Percentiles rank a stretch among this genome's conserved stretches.
Conservation (phyloP, 2,329 filamentous ascomycete genomes). For the Pseudocercospora eumusae region DNA sequence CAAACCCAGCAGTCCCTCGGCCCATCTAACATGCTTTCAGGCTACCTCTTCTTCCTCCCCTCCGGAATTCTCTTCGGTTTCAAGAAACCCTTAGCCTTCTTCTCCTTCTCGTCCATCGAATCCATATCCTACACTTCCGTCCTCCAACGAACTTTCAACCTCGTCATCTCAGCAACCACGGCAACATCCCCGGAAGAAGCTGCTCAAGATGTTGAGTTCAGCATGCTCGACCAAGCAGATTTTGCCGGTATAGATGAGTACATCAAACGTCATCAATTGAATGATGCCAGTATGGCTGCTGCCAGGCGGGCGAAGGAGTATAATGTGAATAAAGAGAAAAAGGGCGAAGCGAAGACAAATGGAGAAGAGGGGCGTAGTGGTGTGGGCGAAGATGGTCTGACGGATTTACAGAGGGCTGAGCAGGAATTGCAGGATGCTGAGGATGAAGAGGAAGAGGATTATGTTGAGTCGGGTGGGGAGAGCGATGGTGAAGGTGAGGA, state of each 20-base stretch:
- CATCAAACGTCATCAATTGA: slow-evolving; percentile 61
- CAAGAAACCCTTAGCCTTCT: slow-evolving; percentile 66
- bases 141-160: slow-evolving; percentile 66
- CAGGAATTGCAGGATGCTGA: slow-evolving; percentile 39
- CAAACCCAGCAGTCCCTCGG: background rate
- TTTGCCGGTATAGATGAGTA: slow-evolving; percentile 64
- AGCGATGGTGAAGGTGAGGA: slow-evolving; percentile 40
- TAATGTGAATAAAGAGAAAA: slow-evolving; percentile 50
- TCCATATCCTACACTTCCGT: slow-evolving; percentile 65
- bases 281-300: slow-evolving; percentile 65
- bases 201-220: slow-evolving; percentile 61
- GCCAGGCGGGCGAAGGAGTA: slow-evolving; percentile 61
- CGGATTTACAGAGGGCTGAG: slow-evolving; percentile 38
- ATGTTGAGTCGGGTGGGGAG: slow-evolving; percentile 39
- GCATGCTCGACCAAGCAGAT: slow-evolving; percentile 66
- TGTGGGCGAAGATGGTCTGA: slow-evolving; percentile 30
- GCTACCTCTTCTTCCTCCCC: slow-evolving; percentile 64
- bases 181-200: slow-evolving; percentile 21
- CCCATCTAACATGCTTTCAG: slow-evolving; percentile 39
- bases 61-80: slow-evolving; percentile 65
- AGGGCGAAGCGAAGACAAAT: slow-evolving; percentile 31
- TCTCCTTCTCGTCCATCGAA: slow-evolving; percentile 60
- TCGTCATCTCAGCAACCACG: slow-evolving; percentile 52
- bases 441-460: slow-evolving; percentile 40
- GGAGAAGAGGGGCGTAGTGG: slow-evolving; percentile 28